A percentile compares a stretch with the other conserved stretches of the same genome.
Evolutionary conservation across 1,284 basidiomycete genomes (phyloP).

Genomic region (Dichomitus squalens): DNA sequence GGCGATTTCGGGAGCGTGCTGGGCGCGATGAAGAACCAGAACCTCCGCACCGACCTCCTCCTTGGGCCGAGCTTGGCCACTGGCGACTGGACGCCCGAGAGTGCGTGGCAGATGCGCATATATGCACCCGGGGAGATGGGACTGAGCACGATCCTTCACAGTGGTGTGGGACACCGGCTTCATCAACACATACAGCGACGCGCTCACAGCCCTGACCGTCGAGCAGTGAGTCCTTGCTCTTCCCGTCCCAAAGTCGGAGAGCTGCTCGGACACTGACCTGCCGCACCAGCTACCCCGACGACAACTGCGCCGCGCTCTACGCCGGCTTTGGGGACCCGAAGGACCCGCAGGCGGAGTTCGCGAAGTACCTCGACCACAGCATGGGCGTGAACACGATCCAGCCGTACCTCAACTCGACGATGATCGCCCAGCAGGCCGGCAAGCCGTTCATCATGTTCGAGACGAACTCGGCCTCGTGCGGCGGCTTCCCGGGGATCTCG

Average conservation of each 20-base stretch:
- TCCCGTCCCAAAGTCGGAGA: no score
- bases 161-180: slow-evolving; percentile 62
- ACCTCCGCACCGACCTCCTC: slow-evolving; percentile 51
- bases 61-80: slow-evolving; percentile 63
- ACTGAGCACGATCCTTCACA: background rate
- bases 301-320: slow-evolving; percentile 64
- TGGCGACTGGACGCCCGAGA: slow-evolving; percentile 51
- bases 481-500: slow-evolving; percentile 55
- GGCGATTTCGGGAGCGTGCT: slow-evolving; percentile 47
- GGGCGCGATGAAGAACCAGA: slow-evolving; percentile 43
- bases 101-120: background rate
- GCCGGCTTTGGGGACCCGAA: slow-evolving; percentile 22
- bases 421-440: slow-evolving; percentile 41
- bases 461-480: slow-evolving; percentile 60
- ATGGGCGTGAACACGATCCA: slow-evolving; percentile 45
- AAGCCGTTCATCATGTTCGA: slow-evolving; percentile 57
- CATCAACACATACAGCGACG: slow-evolving; percentile 47
- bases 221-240: slow-evolving; percentile 48
- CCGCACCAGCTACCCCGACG: slow-evolving; percentile 43
- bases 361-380: slow-evolving; percentile 59
- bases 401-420: slow-evolving; percentile 51
- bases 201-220: slow-evolving; percentile 53
- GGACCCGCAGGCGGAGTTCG: slow-evolving; percentile 55
- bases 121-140: background rate
- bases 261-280: background rate